A percentile compares a stretch with the other conserved stretches of the same genome.
These are phyloP conservation scores for Backusella tuberculispora DNA, from an alignment of 192 early-diverging fungal species.

Conservation along the genomic window DNA sequence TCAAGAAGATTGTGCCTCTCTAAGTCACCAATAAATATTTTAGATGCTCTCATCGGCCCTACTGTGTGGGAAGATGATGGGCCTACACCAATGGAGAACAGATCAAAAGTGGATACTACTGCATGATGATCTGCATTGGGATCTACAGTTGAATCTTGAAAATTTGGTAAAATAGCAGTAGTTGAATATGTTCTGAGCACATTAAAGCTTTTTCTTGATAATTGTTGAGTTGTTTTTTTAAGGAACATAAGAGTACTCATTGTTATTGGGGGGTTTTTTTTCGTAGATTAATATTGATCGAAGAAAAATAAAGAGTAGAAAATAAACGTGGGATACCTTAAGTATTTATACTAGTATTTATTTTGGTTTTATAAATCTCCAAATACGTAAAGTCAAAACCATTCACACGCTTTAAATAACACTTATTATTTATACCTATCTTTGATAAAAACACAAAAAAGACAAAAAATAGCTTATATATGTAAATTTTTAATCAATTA, in stretches of 20 bases:
- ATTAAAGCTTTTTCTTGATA: neutral
- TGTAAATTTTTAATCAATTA: neutral
- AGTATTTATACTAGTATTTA: neutral
- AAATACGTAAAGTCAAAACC: slow-evolving; percentile 13
- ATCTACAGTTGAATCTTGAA: neutral
- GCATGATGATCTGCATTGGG: slow-evolving; percentile 62
- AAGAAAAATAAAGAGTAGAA: neutral
- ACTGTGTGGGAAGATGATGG: slow-evolving; percentile 92
- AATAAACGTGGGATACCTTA: neutral
- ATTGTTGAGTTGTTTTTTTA: neutral
- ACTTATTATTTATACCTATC: slow-evolving; percentile 13
- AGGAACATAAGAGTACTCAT: slow-evolving; percentile 9
- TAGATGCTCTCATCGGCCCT: slow-evolving; percentile 97
- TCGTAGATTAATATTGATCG: neutral
- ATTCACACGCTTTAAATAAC: slow-evolving; percentile 5
- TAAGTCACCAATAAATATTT: slow-evolving; percentile 90
- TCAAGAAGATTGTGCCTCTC: slow-evolving; percentile 67
- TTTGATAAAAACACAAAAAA: slow-evolving; percentile 5
- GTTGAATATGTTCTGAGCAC: slow-evolving; percentile 23
- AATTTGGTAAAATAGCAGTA: slow-evolving; percentile 14
- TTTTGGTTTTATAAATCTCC: slow-evolving; percentile 8
- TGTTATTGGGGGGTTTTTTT: slow-evolving; percentile 23
- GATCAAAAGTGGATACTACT: slow-evolving; percentile 91
- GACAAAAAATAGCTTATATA: neutral
- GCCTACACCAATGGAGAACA: slow-evolving; percentile 95